Percentiles rank a stretch among this genome's conserved stretches.
phyloP scores from a whole-genome alignment of 352 stramenopile genomes.

The Plasmopara viticola region DNA sequence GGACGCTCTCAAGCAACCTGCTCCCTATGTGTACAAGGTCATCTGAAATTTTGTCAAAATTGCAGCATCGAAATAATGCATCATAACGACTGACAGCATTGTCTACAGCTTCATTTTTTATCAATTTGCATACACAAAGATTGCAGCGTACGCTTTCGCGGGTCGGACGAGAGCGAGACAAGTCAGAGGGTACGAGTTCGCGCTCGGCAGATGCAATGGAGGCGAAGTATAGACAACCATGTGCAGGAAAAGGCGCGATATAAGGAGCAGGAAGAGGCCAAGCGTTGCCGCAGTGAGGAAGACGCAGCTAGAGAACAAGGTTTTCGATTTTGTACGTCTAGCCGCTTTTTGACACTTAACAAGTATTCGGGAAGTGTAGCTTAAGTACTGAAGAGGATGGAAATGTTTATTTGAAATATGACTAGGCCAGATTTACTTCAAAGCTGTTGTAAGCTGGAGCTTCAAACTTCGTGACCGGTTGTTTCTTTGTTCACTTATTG shows the following conservation, averaged over 20 bases:
- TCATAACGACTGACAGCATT: slow-evolving; percentile 10
- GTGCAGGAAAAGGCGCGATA: slow-evolving; percentile 62
- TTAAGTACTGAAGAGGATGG: slow-evolving; percentile 33
- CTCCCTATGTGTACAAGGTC: slow-evolving; percentile 24
- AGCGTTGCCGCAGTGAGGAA: slow-evolving; percentile 30
- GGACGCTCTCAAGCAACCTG: slow-evolving; percentile 55
- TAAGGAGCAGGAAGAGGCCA: slow-evolving; percentile 35
- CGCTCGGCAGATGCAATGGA: slow-evolving; percentile 67
- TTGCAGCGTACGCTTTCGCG: slow-evolving; percentile 44
- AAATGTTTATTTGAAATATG: slow-evolving; percentile 48
- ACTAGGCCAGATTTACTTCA: slow-evolving; percentile 72
- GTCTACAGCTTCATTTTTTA: slow-evolving; percentile 12
- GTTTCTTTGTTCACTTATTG: slow-evolving; percentile 19
- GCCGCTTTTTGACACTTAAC: slow-evolving; percentile 10
- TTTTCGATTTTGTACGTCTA: slow-evolving; percentile 22
- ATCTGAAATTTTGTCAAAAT: slow-evolving; percentile 12
- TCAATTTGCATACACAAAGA: slow-evolving; percentile 10
- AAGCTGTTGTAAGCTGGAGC: slow-evolving; percentile 33
- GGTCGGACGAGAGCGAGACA: slow-evolving; percentile 44
- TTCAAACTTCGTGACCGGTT: no score
- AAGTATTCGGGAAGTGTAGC: slow-evolving; percentile 23
- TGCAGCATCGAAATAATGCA: slow-evolving; percentile 10
- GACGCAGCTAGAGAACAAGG: slow-evolving; percentile 51
- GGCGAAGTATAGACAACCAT: slow-evolving; percentile 58
- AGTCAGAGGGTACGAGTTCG: slow-evolving; percentile 53